Conservation (phyloP, 768 basidiomycete species). For the Boletus reticulatus region DNA sequence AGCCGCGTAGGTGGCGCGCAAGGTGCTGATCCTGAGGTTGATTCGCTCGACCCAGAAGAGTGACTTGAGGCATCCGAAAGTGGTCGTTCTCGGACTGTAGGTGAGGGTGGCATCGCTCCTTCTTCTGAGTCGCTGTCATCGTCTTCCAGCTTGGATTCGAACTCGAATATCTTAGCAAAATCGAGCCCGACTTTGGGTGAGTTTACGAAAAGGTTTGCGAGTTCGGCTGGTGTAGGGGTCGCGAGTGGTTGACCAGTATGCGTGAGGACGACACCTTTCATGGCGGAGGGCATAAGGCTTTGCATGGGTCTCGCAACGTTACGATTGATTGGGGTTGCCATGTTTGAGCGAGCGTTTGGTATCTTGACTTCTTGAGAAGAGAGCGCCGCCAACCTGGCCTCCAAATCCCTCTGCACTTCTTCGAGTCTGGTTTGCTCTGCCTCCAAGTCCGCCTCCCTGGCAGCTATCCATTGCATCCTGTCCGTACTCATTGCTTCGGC, state of each 20-base stretch:
- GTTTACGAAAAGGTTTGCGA: conserved; percentile 63
- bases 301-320: conserved; percentile 22
- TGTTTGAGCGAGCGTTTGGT: conserved; percentile 18
- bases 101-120: conserved; percentile 43
- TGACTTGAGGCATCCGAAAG: conserved; percentile 26
- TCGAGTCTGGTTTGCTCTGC: conserved; percentile 50
- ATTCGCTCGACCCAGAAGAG: conserved; percentile 27
- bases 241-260: conserved; percentile 71
- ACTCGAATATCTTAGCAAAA: conserved; percentile 78
- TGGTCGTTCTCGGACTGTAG: conserved; percentile 42
- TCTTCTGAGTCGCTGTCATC: conserved; percentile 32
- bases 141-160: conserved; percentile 35
- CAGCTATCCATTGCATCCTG: conserved; percentile 46
- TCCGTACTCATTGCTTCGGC: conserved; percentile 40
- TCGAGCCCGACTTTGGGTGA: conserved; percentile 72
- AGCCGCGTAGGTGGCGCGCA: too few species aligned
- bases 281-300: conserved; percentile 46
- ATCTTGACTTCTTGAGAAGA: conserved; percentile 36
- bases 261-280: conserved; percentile 79
- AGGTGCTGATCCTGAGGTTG: conserved; percentile 17
- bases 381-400: conserved; percentile 43
- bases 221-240: conserved; percentile 67
- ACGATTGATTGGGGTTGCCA: conserved; percentile 54
- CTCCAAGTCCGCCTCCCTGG: conserved; percentile 52
- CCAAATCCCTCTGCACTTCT: conserved; percentile 46